Evolutionary conservation across 164 flowering plant species (phyloP).

Genomic region (Echeveria elegans): DNA sequence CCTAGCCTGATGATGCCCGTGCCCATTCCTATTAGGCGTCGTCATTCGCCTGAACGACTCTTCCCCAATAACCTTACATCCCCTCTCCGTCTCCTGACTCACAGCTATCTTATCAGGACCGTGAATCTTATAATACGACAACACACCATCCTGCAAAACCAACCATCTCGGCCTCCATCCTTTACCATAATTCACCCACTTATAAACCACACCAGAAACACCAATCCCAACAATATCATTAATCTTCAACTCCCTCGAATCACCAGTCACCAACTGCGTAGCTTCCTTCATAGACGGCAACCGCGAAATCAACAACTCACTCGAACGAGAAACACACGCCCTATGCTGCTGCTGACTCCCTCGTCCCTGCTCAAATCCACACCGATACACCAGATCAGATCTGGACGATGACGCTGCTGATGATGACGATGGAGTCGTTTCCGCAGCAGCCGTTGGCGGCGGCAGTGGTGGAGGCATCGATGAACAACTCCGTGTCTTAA

Average conservation of each 20-base stretch:
- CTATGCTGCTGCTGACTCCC: constrained; percentile 10
- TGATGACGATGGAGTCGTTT: neutral
- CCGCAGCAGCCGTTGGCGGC: neutral
- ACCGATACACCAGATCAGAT: neutral
- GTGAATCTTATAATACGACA: constrained; percentile 62
- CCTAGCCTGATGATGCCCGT: constrained; percentile 8
- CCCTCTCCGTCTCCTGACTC: constrained; percentile 61
- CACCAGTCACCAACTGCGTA: constrained; percentile 14
- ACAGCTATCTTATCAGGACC: constrained; percentile 77
- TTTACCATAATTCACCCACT: constrained; percentile 98
- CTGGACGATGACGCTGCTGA: neutral
- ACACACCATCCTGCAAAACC: constrained; percentile 47
- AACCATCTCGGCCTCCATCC: constrained; percentile 98
- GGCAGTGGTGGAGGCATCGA: no score
- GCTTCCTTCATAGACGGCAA: constrained; percentile 21
- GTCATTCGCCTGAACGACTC: constrained; percentile 44
- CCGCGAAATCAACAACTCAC: constrained; percentile 8
- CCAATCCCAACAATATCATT: constrained; percentile 75
- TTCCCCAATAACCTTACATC: constrained; percentile 76
- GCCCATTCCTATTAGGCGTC: constrained; percentile 18
- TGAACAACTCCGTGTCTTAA: no score
- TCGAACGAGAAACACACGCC: neutral
- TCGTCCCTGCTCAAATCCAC: no score
- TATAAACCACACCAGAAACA: constrained; percentile 59
- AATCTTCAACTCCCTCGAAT: constrained; percentile 39